Conservation (phyloP, 441 rosid species). For the Manihot esculenta region DNA sequence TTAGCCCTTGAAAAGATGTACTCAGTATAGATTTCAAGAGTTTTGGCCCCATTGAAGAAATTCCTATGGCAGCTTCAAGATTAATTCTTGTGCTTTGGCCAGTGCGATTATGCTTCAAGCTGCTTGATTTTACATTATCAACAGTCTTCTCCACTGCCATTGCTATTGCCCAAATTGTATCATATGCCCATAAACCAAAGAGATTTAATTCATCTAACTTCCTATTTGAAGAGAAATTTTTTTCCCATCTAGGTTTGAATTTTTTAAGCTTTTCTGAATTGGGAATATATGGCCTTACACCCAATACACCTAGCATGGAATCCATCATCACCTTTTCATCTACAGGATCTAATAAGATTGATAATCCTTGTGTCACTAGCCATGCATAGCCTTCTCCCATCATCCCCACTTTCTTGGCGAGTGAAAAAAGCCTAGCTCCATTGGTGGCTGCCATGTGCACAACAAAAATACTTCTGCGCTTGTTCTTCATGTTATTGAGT, state of each 20-base stretch:
- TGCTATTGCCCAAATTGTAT: constrained; percentile 41
- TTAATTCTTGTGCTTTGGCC: neutral
- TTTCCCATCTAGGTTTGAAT: constrained; percentile 33
- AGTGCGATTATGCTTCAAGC: neutral
- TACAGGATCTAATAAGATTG: constrained; percentile 23
- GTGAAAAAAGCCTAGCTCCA: constrained; percentile 27
- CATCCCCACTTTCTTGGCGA: constrained; percentile 36
- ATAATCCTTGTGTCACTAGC: constrained; percentile 38
- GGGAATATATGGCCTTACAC: constrained; percentile 30
- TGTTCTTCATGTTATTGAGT: constrained; percentile 31
- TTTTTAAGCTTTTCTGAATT: constrained; percentile 17
- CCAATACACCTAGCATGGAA: constrained; percentile 38
- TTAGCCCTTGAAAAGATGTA: neutral
- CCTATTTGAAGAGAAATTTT: constrained; percentile 6
- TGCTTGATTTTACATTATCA: neutral
- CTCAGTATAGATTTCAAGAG: neutral
- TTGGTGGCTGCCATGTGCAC: constrained; percentile 37
- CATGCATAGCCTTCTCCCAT: constrained; percentile 47
- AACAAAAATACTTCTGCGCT: constrained; percentile 33
- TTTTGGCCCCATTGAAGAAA: neutral
- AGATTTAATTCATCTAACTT: constrained; percentile 18
- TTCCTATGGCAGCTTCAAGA: constrained; percentile 23
- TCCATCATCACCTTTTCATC: constrained; percentile 11
- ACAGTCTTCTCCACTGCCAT: constrained; percentile 35
- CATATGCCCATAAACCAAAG: constrained; percentile 51